Conservation (phyloP, 2,329 filamentous ascomycete species). For the Apiospora marii region DNA sequence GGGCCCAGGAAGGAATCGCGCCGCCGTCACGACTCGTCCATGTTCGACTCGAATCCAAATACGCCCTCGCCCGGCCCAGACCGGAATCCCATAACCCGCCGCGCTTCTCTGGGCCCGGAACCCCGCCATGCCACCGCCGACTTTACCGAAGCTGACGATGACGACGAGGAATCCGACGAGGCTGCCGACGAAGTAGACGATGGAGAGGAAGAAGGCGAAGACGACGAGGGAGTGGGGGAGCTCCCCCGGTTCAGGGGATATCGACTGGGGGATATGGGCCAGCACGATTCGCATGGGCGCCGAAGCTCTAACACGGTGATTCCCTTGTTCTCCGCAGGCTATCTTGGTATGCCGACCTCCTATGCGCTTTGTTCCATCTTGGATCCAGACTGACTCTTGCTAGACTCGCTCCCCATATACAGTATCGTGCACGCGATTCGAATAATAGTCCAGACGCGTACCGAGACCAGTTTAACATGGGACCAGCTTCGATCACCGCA, state of each 20-base stretch:
- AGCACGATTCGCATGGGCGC: slow-evolving; percentile 39
- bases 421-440: slow-evolving; percentile 90
- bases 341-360: slow-evolving; percentile 67
- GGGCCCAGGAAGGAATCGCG: slow-evolving; percentile 34
- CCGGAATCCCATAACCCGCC: slow-evolving; percentile 35
- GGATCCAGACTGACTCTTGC: background rate
- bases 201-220: slow-evolving; percentile 43
- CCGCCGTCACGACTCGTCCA: slow-evolving; percentile 37
- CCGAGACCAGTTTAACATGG: slow-evolving; percentile 93
- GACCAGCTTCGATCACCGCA: slow-evolving; percentile 96
- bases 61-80: slow-evolving; percentile 39
- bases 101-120: slow-evolving; percentile 39
- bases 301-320: slow-evolving; percentile 52
- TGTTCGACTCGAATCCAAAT: slow-evolving; percentile 36
- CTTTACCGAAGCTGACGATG: slow-evolving; percentile 70
- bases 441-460: slow-evolving; percentile 81
- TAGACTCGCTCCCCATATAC: slow-evolving; percentile 88
- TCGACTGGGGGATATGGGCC: slow-evolving; percentile 43
- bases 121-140: slow-evolving; percentile 67
- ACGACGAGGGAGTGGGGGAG: slow-evolving; percentile 35
- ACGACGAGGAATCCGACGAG: slow-evolving; percentile 52
- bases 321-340: slow-evolving; percentile 81
- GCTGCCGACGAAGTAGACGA: slow-evolving; percentile 60
- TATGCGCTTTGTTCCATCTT: background rate
- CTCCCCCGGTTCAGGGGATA: slow-evolving; percentile 40